Evolutionary conservation across 768 basidiomycete genomes (phyloP).

Genomic region (Leccinum barrowsii): DNA sequence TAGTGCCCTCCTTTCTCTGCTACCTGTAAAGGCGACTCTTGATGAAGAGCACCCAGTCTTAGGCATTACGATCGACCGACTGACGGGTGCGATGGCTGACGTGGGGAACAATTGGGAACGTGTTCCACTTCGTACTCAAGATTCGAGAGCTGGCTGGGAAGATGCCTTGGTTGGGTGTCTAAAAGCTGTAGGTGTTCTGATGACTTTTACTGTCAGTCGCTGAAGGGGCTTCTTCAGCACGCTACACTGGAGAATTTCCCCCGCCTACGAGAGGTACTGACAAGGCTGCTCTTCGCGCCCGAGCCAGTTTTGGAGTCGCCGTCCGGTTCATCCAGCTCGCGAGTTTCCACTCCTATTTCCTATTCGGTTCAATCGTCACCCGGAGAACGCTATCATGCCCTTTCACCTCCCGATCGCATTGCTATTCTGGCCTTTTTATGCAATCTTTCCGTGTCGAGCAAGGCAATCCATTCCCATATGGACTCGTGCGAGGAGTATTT

Average conservation of each 20-base stretch:
- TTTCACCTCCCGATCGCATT: constrained; percentile 78
- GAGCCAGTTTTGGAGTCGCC: constrained; percentile 42
- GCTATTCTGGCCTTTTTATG: constrained; percentile 85
- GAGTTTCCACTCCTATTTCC: constrained; percentile 45
- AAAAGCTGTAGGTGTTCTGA: constrained; percentile 70
- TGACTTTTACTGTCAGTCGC: not conserved
- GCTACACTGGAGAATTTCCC: constrained; percentile 73
- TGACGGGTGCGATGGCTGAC: constrained; percentile 70
- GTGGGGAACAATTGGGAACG: constrained; percentile 87
- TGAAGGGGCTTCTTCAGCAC: constrained; percentile 45
- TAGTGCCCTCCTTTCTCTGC: constrained; percentile 66
- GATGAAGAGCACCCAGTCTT: constrained; percentile 43
- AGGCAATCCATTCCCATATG: constrained; percentile 83
- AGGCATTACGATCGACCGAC: constrained; percentile 59
- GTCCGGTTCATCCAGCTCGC: constrained; percentile 44
- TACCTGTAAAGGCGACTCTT: constrained; percentile 38
- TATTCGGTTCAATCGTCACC: constrained; percentile 48
- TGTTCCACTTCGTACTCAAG: constrained; percentile 64
- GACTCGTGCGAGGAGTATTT: constrained; percentile 87
- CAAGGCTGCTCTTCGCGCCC: constrained; percentile 69
- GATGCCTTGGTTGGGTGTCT: constrained; percentile 85
- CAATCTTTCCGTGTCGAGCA: constrained; percentile 87
- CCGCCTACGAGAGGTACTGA: constrained; percentile 65
- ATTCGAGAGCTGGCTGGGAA: constrained; percentile 87
- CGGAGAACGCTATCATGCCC: constrained; percentile 63